These are phyloP conservation scores for Phytopythium chamaehyphon DNA, from an alignment of 352 stramenopile genomes.

Conservation along the genomic window DNA sequence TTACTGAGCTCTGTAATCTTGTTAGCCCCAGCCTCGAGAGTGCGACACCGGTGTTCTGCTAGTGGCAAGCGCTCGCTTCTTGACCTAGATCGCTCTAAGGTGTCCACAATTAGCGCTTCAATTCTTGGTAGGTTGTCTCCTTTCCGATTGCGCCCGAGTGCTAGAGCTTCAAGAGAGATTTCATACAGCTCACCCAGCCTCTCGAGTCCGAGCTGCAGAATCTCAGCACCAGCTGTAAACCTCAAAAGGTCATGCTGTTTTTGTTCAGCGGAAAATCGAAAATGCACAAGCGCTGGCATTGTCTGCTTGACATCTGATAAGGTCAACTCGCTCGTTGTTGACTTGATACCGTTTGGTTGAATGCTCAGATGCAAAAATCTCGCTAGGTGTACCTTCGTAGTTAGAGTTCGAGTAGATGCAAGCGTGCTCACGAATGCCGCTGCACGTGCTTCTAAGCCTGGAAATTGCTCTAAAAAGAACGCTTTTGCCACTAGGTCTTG, in stretches of 20 bases:
- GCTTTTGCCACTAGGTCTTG: constrained; percentile 24
- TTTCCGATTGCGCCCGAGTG: constrained; percentile 12
- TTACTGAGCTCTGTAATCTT: constrained; percentile 17
- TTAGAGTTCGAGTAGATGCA: constrained; percentile 16
- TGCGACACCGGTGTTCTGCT: not conserved
- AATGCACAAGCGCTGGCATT: constrained; percentile 58
- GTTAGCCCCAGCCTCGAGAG: not conserved
- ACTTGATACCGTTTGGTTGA: too few relatives aligned
- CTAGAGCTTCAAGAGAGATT: constrained; percentile 37
- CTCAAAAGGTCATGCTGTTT: constrained; percentile 43
- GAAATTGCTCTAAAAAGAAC: constrained; percentile 67
- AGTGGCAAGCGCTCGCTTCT: not conserved
- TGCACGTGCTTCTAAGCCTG: constrained; percentile 54
- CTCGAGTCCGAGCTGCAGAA: constrained; percentile 62
- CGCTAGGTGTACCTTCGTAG: constrained; percentile 65
- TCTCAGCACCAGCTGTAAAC: constrained; percentile 36
- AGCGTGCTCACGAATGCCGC: constrained; percentile 48
- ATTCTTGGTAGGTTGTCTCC: not conserved
- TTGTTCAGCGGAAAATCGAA: constrained; percentile 37
- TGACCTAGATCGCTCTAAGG: not conserved
- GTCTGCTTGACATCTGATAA: constrained; percentile 54
- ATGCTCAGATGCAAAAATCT: constrained; percentile 40
- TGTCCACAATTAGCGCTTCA: not conserved
- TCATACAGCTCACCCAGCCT: constrained; percentile 47
- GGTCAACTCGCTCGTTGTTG: constrained; percentile 19